These are phyloP conservation scores for Cercophora scortea DNA, from an alignment of 495 filamentous ascomycete species.

Conservation along the genomic window DNA sequence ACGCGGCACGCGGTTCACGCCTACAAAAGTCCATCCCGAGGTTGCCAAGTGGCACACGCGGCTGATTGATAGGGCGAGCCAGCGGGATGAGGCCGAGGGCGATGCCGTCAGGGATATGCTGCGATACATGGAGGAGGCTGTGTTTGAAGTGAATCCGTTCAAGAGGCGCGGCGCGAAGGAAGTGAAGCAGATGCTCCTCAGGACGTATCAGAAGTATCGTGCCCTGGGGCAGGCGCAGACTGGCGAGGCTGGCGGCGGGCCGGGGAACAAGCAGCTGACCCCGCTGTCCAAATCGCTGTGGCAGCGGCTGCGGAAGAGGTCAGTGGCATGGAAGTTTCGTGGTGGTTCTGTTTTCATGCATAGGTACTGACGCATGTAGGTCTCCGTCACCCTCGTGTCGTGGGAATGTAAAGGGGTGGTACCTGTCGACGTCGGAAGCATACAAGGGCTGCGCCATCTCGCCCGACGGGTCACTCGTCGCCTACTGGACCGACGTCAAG, in stretches of 20 bases:
- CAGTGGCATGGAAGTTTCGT: background rate
- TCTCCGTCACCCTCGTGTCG: background rate
- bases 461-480: constrained; percentile 15
- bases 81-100: constrained; percentile 13
- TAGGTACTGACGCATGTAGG: too few species aligned
- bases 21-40: constrained; percentile 15
- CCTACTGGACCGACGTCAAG: constrained; percentile 23
- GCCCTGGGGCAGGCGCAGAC: background rate
- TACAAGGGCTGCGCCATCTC: constrained; percentile 24
- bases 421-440: constrained; percentile 4
- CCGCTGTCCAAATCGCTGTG: background rate
- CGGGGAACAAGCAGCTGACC: background rate
- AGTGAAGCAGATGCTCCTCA: constrained; percentile 7
- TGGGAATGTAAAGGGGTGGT: constrained; percentile 5
- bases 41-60: constrained; percentile 18
- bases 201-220: constrained; percentile 1
- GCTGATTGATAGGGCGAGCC: constrained; percentile 16
- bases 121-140: constrained; percentile 12
- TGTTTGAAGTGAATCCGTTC: constrained; percentile 10
- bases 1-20: constrained; percentile 3
- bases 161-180: constrained; percentile 8
- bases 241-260: background rate
- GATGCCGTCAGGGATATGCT: constrained; percentile 11
- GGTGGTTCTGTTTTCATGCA: too few species aligned
- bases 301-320: background rate